These are phyloP conservation scores for Annulohypoxylon nitens DNA, from an alignment of 495 filamentous ascomycete genomes.

Conservation along the genomic window DNA sequence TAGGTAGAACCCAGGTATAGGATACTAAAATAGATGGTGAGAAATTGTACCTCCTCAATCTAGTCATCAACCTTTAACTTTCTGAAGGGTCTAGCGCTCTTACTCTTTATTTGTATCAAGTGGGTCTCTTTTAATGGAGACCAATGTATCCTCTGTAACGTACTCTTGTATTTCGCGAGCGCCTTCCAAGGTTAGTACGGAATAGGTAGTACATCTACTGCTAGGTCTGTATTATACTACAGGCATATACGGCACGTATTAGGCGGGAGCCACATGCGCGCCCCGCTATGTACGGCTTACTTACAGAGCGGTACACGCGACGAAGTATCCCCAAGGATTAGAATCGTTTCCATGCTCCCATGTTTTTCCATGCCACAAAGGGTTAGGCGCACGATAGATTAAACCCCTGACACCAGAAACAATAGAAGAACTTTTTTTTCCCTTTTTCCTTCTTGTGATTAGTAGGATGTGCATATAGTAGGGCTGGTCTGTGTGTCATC, in stretches of 20 bases:
- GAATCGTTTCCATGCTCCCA: conserved; percentile 30
- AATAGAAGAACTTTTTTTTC: conserved; percentile 16
- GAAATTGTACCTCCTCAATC: conserved; percentile 26
- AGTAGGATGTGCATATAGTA: conserved; percentile 7
- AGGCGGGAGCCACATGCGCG: conserved; percentile 40
- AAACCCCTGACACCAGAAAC: conserved; percentile 34
- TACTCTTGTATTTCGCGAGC: conserved; percentile 5
- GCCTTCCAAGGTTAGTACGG: conserved; percentile 20
- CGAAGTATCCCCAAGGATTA: conserved; percentile 20
- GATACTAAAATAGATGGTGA: conserved; percentile 32
- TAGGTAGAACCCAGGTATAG: conserved; percentile 20
- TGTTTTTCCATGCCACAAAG: conserved; percentile 23
- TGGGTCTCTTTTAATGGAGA: conserved; percentile 20
- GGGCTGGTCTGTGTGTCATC: conserved; percentile 26
- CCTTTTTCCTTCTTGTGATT: conserved; percentile 13
- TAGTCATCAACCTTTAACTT: conserved; percentile 35
- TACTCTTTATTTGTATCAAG: conserved; percentile 23
- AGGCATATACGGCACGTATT: conserved; percentile 20
- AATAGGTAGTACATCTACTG: conserved; percentile 11
- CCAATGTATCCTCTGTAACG: neutral
- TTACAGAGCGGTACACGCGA: conserved; percentile 38
- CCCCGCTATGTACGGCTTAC: conserved; percentile 42
- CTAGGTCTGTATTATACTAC: conserved; percentile 1
- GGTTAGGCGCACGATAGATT: conserved; percentile 32
- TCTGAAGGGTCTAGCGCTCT: conserved; percentile 32